Evolutionary conservation across 306 rosid species (phyloP), one percentile per base, ranked within the genome.

Genomic region (Quercus mongolica): DNA sequence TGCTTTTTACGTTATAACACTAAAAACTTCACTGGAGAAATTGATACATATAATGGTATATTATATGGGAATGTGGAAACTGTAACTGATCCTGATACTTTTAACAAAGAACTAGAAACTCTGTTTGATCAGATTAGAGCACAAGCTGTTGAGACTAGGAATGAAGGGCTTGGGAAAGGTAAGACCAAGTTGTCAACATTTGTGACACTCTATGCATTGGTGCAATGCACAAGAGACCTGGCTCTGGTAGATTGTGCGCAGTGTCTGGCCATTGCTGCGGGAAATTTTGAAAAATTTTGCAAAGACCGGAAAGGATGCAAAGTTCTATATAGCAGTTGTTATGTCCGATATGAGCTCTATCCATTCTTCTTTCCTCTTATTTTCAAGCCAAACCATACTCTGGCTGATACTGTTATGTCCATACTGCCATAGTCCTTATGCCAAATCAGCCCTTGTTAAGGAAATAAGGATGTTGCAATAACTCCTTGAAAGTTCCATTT

Each of bases 311-410:
- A 79, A 82, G 90, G 97, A 1, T 88, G 97, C 51, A 73, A 92
- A 21, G 92, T 90, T 57, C n/a, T 92, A 3, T 90, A 87, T 44
- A 88, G 94, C 59, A 87, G 92, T 74, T 92, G 97, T 73, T 92
- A 90, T 84, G 88, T 92, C 28, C 25, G 94, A 65, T 92, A 92
- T 75, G 92, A 92, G 74, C 84, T 92, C 69, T 92, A 90, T 79
- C 94, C 97, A 1, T 86, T 92, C 62, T 92, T 86, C 90, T 90
- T 83, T 75, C 91, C 97, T 26, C 85, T 87, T 61, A 85, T 49
- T 87, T 74, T 91, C 19, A 49, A 49, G 54, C 44, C 11, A 38
- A 76, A 41, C 55, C 73, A 69, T 33, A 12, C 73, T 46, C 57
- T 18, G 61, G 85, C 72, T 17, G 71, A 78, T 1, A 69, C 78